Conservation (phyloP, 257 asterid genomes). For the Solanum bulbocastanum region DNA sequence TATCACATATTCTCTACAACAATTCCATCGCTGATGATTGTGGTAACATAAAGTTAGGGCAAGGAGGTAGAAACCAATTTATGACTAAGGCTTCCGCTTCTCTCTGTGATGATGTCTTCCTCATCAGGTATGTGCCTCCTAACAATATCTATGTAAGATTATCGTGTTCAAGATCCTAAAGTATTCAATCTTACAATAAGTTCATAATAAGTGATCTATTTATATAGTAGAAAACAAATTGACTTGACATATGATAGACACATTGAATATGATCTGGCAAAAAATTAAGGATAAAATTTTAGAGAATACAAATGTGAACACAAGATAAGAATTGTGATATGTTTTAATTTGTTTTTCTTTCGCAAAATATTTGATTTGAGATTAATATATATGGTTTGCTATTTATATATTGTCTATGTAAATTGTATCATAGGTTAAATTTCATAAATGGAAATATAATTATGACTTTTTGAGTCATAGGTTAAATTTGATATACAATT, state of each 20-base stretch:
- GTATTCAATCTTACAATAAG: too few relatives aligned
- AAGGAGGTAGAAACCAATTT: too few relatives aligned
- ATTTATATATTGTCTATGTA: background rate
- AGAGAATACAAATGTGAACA: background rate
- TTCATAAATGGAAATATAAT: background rate
- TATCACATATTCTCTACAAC: too few relatives aligned
- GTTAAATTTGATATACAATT: background rate
- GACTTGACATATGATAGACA: background rate
- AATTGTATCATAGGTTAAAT: background rate
- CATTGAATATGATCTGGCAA: background rate
- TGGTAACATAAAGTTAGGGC: too few relatives aligned
- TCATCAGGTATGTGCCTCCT: too few relatives aligned
- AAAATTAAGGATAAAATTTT: background rate
- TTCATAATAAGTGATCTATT: background rate
- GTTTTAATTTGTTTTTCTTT: background rate
- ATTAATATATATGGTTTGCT: background rate
- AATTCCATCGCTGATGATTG: too few relatives aligned
- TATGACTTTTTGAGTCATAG: background rate
- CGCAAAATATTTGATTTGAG: background rate
- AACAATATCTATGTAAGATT: too few relatives aligned
- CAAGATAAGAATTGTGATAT: background rate
- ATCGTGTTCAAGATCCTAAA: too few relatives aligned
- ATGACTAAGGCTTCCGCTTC: too few relatives aligned
- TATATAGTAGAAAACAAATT: background rate
- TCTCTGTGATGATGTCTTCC: too few relatives aligned